These are phyloP conservation scores for Leucocoprinus leucothites DNA, from an alignment of 768 basidiomycete species.

Conservation along the genomic window DNA sequence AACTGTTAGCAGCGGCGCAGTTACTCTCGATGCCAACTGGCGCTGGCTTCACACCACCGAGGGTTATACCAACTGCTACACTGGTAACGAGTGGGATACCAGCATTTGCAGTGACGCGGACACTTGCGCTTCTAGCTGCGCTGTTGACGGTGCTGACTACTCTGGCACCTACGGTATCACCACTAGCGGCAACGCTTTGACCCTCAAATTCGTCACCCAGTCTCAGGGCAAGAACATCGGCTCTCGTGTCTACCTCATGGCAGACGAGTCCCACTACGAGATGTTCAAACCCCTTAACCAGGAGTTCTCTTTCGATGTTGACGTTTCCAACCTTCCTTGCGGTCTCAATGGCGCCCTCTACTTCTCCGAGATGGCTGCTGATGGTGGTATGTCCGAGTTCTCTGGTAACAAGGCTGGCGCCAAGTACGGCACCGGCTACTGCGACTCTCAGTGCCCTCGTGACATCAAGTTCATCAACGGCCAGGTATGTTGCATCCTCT, in stretches of 20 bases:
- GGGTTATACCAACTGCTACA: conserved; percentile 28
- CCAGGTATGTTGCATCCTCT: conserved; percentile 9
- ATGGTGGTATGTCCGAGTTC: conserved; percentile 18
- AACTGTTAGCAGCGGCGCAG: conserved; percentile 17
- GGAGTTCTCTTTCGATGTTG: conserved; percentile 21
- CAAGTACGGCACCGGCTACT: conserved; percentile 23
- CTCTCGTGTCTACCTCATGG: conserved; percentile 19
- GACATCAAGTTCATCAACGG: conserved; percentile 13
- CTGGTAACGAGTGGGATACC: conserved; percentile 23
- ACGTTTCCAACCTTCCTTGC: conserved; percentile 19
- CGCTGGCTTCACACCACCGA: conserved; percentile 33
- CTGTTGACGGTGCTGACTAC: conserved; percentile 32
- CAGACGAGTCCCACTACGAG: conserved; percentile 17
- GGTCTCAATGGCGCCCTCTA: conserved; percentile 1
- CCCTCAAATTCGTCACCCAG: conserved; percentile 34
- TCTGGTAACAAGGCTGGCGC: conserved; percentile 20
- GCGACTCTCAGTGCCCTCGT: conserved; percentile 20
- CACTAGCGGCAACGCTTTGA: conserved; percentile 33
- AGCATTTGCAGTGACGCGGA: conserved; percentile 36
- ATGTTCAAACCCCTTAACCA: conserved; percentile 21
- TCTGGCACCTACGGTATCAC: conserved; percentile 26
- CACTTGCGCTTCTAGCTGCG: conserved; percentile 34
- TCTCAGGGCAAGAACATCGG: conserved; percentile 18
- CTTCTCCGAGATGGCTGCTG: conserved; percentile 20
- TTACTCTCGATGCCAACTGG: conserved; percentile 46